Evolutionary conservation across 768 basidiomycete species (phyloP), one percentile per base, ranked within the genome.

Genomic region (Mycena olivaceomarginata): DNA sequence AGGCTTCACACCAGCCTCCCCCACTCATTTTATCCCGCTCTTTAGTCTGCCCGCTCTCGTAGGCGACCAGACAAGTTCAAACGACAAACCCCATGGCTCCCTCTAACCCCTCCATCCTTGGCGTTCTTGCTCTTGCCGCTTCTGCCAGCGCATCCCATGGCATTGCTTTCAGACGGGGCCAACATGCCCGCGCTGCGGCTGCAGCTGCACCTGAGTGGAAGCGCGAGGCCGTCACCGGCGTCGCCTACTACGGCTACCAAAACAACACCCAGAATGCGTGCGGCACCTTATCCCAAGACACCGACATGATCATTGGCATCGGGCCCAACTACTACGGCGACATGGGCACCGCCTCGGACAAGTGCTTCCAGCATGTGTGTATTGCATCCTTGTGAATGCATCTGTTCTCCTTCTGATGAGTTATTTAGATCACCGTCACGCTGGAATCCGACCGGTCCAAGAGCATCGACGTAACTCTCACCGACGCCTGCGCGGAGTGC

Each of bases 171-270:
- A 74, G 59, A 31, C 78, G 75, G n/a, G 40, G 22, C 41, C 40
- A 74, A 22, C 78, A 79, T 56, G 75, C 75, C 57, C 78, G 78
- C 20, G 18, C 20, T 25, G 43, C 53, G 18, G 74, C 77, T 11
- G 65, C 39, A 31, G 31, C 31, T 5, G 41, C 70, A 0, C 43
- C 64, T 20, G 66, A n/a, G 31, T 72, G 66, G 67, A 77, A 75
- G 72, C 78, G 75, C 64, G 25, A 18, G 31, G 71, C 46, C n/a
- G 60, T 74, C 41, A 39, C 78, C 16, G 78, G 78, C 4, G 25
- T 40, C 25, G 78, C 78, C 12, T 79, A 79, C 78, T 79, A 77
- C 13, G 78, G 78, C n/a, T 79, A 45, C 78, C 78, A 79, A 48
- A 79, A 79, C 70, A 63, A 59, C 53, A 79, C 78, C 48, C 20